Evolutionary conservation across 2,329 filamentous ascomycete genomes (phyloP), one percentile per base, ranked within the genome.

Genomic region (Capronia coronata): DNA sequence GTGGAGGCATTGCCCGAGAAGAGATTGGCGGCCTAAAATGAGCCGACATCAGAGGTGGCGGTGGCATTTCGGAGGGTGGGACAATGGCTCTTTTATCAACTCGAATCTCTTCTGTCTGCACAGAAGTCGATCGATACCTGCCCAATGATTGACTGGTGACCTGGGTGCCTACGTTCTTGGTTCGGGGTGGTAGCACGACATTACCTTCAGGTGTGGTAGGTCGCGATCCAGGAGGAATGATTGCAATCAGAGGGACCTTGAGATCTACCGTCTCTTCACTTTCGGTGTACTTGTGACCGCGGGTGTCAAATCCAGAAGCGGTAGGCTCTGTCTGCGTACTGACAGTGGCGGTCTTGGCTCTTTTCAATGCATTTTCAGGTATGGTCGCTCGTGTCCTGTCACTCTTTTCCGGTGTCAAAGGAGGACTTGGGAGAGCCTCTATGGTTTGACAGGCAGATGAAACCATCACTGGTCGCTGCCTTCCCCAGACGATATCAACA

Each of bases 71-170:
- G 1, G 80, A 72, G 11, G 88, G 87, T 21, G 95, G 74, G 58
- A 82, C 83, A 53, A 84, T 79, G 38, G 87, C 71, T 53, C 89
- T 80, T 69, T 81, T 80, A 63, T 94, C 90, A 4, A 94, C 79
- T 48, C 87, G 80, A 50, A 97, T 96, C 51, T 87, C 86, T 59
- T 97, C 90, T 0, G 93, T 98, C 71, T 98, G 93, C 50, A 90
- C 76, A 2, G 78, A 80, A 39, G 69, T 74, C 48, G 76, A 83
- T 34, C 70, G 71, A 58, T 73, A 72, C 14, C 71, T 65, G 21
- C 67, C 64, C 8, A 72, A 61, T 29, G 72, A 62, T 9, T 75
- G 66, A 42, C 81, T 71, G 30, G 76, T 75, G 21, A 89, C 88
- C 67, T 98, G 93, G 61, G 85, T 91, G 14, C 82, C 83, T 56